Evolutionary conservation across 2,329 filamentous ascomycete species (phyloP).

Genomic region (Passalora sequoiae): DNA sequence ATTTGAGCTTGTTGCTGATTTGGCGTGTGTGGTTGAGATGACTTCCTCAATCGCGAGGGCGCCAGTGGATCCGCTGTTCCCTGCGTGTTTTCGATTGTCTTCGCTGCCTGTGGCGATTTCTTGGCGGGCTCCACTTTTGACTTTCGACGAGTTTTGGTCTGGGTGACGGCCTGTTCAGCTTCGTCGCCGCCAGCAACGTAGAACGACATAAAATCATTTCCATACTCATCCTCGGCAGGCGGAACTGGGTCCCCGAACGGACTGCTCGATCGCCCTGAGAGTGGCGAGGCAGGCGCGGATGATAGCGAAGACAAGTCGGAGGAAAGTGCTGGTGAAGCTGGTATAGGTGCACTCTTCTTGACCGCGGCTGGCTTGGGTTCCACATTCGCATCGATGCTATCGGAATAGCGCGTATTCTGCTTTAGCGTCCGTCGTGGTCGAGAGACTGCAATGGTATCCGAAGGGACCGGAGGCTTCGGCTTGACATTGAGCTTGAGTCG

Average conservation of each 20-base stretch:
- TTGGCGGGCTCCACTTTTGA: constrained; percentile 9
- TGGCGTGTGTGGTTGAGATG: too few species aligned
- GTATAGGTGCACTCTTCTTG: constrained; percentile 10
- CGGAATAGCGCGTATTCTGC: constrained; percentile 15
- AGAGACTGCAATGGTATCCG: constrained; percentile 24
- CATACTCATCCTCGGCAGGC: constrained; percentile 25
- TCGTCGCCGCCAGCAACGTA: constrained; percentile 30
- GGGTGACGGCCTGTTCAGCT: constrained; percentile 9
- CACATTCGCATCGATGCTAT: constrained; percentile 12
- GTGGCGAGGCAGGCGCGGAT: constrained; percentile 17
- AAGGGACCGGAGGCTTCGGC: constrained; percentile 11
- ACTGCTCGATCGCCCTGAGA: constrained; percentile 14
- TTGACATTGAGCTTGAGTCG: constrained; percentile 29
- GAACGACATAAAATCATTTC: constrained; percentile 29
- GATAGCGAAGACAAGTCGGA: constrained; percentile 25
- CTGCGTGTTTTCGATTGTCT: neutral
- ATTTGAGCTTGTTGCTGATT: too few species aligned
- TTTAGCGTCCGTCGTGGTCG: constrained; percentile 20
- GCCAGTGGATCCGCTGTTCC: too few species aligned
- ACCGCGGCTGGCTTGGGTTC: constrained; percentile 2
- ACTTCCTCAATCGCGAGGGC: too few species aligned
- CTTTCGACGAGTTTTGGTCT: constrained; percentile 9
- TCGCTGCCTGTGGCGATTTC: constrained; percentile 4
- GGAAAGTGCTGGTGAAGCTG: constrained; percentile 19
- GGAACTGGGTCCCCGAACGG: constrained; percentile 19